Base-by-base conservation (phyloP, 1,284 basidiomycete genomes). In the Cutaneotrichosporon spelunceum region DNA sequence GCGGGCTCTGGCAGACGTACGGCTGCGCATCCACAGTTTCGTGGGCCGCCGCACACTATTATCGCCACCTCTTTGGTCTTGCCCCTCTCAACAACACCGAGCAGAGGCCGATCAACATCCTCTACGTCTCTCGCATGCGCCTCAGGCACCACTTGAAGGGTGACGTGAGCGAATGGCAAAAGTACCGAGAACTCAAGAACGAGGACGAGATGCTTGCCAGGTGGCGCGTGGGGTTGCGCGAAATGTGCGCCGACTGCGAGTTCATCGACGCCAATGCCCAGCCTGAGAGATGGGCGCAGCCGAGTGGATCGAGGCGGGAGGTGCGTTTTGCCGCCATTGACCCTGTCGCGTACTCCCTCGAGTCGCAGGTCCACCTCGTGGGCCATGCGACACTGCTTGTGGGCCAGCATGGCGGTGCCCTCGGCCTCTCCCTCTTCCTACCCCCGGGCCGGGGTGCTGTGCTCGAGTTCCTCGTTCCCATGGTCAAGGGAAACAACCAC, bases 21-120 rank as follows among this genome's bases (percentile, higher is more conserved):
- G 53, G 57, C 1, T 78, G 76, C 60, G 72, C 72, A 1, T 73
- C 74, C 7, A 66, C 72, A 2, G 67, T 78, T 7, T 73, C 74
- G 0, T 78, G 75, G 75, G 75, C 73, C 0, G 71, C 74, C 16
- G 64, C 73, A 0, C 76, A 77, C 53, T 78, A 74, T 62, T 74
- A 74, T 59, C 72, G 77, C 16, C 69, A 75, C 48, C 64, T 78
- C 2, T 76, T 77, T 47, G 76, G 77, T 4, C 50, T 59, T 6
- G 3, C 13, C 16, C 47, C 47, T 11, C 9, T 21, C 23, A 16
- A 13, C 23, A 11, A 29, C 2, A 24, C 63, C 63, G 27, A 33
- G 8, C 44, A 11, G 7, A n/a, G n/a, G n/a, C 50, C 58, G 30
- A 69, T 78, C 62, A 75, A 77, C 58, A 68, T 78, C 11, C 70